These are phyloP conservation scores for Xanthoconium stramineum DNA, from an alignment of 768 basidiomycete species.

Conservation along the genomic window DNA sequence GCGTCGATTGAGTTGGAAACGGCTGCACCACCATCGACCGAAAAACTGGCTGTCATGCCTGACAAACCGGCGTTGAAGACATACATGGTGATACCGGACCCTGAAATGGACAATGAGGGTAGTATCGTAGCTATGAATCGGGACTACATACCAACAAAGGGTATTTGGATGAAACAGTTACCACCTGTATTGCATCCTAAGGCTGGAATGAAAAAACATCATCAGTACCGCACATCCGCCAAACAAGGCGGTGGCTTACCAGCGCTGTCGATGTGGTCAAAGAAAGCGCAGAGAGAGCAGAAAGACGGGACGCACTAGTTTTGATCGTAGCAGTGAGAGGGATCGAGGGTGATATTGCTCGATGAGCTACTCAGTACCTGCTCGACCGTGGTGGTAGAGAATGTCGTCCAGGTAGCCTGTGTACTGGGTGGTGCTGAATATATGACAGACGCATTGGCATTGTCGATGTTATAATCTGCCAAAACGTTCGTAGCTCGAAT, in stretches of 20 bases:
- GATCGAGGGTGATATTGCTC: constrained; percentile 16
- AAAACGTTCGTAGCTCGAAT: constrained; percentile 7
- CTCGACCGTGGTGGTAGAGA: background rate
- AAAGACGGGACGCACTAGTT: constrained; percentile 21
- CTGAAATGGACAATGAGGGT: constrained; percentile 3
- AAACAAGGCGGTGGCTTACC: constrained; percentile 8
- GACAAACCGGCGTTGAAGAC: constrained; percentile 19
- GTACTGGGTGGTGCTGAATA: constrained; percentile 18
- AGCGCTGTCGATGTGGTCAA: constrained; percentile 12
- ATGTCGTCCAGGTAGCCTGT: constrained; percentile 8
- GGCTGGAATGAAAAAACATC: constrained; percentile 1
- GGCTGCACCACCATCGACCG: constrained; percentile 12
- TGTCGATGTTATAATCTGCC: constrained; percentile 26
- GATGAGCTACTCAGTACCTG: constrained; percentile 15
- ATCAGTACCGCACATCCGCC: background rate
- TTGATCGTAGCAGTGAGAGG: constrained; percentile 21
- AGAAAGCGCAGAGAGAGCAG: background rate
- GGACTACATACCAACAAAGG: constrained; percentile 17
- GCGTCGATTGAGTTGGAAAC: background rate
- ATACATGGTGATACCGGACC: constrained; percentile 28
- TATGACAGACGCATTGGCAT: constrained; percentile 17
- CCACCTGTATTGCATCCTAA: constrained; percentile 4
- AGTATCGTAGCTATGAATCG: background rate
- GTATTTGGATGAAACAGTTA: constrained; percentile 17
- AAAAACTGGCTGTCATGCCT: constrained; percentile 24